phyloP scores from a whole-genome alignment of 495 filamentous ascomycete genomes.

The Neurospora tetrasperma region DNA sequence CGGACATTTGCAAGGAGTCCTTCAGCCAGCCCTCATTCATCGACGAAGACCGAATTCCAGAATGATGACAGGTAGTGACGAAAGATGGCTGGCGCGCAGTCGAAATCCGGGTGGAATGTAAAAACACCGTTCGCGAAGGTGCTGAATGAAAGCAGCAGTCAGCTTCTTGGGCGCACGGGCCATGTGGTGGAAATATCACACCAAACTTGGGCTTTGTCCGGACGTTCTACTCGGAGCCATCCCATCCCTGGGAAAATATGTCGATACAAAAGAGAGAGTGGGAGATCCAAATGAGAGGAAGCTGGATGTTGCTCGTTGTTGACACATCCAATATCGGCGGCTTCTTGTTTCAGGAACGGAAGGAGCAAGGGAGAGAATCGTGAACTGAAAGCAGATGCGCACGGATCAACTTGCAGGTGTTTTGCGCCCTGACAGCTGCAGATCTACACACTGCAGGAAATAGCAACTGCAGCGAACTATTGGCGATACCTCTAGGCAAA shows the following conservation, averaged over 20 bases:
- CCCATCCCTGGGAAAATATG: neutral
- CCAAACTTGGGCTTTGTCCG: neutral
- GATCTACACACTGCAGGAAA: too few relatives aligned
- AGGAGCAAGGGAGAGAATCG: neutral
- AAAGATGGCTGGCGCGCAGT: neutral
- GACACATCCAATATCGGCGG: neutral
- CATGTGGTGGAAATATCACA: neutral
- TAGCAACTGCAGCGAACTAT: too few relatives aligned
- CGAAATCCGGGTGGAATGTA: neutral
- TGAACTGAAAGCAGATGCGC: neutral
- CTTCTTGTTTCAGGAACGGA: neutral
- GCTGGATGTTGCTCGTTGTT: neutral
- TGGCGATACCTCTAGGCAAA: too few relatives aligned
- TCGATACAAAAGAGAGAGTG: neutral
- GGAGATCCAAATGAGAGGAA: neutral
- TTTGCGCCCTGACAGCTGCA: neutral
- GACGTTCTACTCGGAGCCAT: neutral
- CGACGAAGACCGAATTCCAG: neutral
- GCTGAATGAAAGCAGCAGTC: neutral
- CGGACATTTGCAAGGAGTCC: neutral
- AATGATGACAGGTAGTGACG: neutral
- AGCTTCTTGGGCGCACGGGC: neutral
- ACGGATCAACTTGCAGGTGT: neutral
- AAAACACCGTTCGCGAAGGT: neutral
- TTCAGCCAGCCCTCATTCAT: neutral